Conservation (phyloP, 2,329 filamentous ascomycete genomes). For the Verticillium klebahnii region DNA sequence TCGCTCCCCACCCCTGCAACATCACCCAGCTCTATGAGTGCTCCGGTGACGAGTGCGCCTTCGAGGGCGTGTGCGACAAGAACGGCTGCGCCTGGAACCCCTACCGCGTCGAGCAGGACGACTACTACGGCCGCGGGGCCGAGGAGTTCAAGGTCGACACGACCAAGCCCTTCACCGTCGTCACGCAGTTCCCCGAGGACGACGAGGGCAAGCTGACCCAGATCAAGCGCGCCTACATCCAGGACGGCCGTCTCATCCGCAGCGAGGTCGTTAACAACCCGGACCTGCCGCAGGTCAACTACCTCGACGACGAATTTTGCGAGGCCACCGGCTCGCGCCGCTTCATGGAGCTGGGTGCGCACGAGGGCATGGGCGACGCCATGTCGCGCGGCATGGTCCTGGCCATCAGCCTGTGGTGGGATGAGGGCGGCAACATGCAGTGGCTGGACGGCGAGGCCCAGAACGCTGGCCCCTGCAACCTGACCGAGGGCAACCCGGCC, state of each 20-base stretch:
- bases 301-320: slow-evolving; percentile 31
- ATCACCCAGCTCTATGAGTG: slow-evolving; percentile 37
- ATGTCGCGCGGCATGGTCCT: slow-evolving; percentile 45
- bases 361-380: slow-evolving; percentile 39
- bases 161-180: slow-evolving; percentile 35
- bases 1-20: slow-evolving; percentile 46
- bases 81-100: slow-evolving; percentile 40
- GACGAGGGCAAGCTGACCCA: slow-evolving; percentile 31
- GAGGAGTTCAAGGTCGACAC: slow-evolving; percentile 27
- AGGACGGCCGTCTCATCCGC: slow-evolving; percentile 41
- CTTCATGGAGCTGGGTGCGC: slow-evolving; percentile 33
- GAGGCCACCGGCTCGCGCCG: slow-evolving; percentile 20
- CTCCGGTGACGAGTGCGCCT: slow-evolving; percentile 33
- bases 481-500: slow-evolving; percentile 45
- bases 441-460: slow-evolving; percentile 43
- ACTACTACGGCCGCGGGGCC: slow-evolving; percentile 27
- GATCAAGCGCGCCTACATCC: slow-evolving; percentile 45
- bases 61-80: slow-evolving; percentile 37
- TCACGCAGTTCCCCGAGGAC: slow-evolving; percentile 43
- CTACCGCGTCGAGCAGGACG: slow-evolving; percentile 23
- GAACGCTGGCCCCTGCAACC: slow-evolving; percentile 46
- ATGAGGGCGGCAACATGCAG: slow-evolving; percentile 44
- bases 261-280: slow-evolving; percentile 29
- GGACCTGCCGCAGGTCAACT: slow-evolving; percentile 25
- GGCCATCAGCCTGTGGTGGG: slow-evolving; percentile 51